A percentile compares a stretch with the other conserved stretches of the same genome.
Conservation (phyloP, 202 grass and related monocot species). For the Cymbopogon flexuosus region DNA sequence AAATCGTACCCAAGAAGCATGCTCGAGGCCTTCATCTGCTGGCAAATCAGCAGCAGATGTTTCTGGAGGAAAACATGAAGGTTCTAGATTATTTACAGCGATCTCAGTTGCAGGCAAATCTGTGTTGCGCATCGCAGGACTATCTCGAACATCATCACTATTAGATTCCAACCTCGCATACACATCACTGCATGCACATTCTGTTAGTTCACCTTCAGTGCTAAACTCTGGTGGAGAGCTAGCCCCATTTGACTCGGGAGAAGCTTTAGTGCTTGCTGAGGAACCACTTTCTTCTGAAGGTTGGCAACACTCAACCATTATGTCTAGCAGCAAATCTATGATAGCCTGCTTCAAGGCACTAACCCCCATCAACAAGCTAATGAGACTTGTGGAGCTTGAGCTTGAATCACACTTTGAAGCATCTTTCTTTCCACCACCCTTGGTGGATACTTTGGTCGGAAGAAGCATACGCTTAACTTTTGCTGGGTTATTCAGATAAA, state of each 20-base stretch:
- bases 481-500: slow-evolving; percentile 75
- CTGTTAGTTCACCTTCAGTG: slow-evolving; percentile 38
- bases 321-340: slow-evolving; percentile 92
- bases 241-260: slow-evolving; percentile 53
- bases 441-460: slow-evolving; percentile 65
- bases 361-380: slow-evolving; percentile 84
- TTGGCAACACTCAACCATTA: slow-evolving; percentile 94
- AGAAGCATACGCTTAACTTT: slow-evolving; percentile 89
- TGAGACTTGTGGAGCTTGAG: slow-evolving; percentile 60
- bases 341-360: slow-evolving; percentile 88
- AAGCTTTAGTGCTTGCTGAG: slow-evolving; percentile 50
- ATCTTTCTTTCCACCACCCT: slow-evolving; percentile 47
- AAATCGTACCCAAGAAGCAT: slow-evolving; percentile 46
- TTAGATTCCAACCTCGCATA: slow-evolving; percentile 36
- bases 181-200: slow-evolving; percentile 36
- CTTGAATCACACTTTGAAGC: slow-evolving; percentile 46
- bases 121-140: slow-evolving; percentile 37
- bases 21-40: slow-evolving; percentile 45
- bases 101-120: slow-evolving; percentile 37
- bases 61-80: slow-evolving; percentile 38
- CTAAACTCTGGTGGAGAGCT: slow-evolving; percentile 48
- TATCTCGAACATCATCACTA: slow-evolving; percentile 35
- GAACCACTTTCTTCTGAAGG: slow-evolving; percentile 72
- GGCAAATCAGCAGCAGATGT: slow-evolving; percentile 44
- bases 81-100: slow-evolving; percentile 39